phyloP scores from a whole-genome alignment of 2,329 filamentous ascomycete species.

The Fusarium humuli region DNA sequence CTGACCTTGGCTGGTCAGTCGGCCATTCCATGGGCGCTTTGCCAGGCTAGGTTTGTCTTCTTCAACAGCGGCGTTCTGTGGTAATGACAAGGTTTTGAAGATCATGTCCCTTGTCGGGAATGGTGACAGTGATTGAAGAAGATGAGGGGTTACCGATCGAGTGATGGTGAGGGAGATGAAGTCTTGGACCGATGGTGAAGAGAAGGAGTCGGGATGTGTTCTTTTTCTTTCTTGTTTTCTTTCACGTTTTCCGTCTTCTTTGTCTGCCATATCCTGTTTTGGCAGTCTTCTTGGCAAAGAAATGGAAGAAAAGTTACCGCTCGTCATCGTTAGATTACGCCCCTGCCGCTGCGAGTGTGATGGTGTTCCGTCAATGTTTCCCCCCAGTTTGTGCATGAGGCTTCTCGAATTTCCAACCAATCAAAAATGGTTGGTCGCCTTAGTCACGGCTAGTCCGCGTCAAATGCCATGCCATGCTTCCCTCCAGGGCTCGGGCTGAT shows the following conservation, averaged over 20 bases:
- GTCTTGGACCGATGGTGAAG: not conserved
- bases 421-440: conserved; percentile 26
- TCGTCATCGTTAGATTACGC: conserved; percentile 29
- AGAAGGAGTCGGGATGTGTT: not conserved
- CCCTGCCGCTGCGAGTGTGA: conserved; percentile 41
- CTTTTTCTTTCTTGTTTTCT: not conserved
- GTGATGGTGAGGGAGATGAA: not conserved
- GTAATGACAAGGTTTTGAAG: conserved; percentile 43
- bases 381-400: conserved; percentile 46
- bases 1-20: conserved; percentile 9
- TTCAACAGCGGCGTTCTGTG: conserved; percentile 21
- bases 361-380: conserved; percentile 43
- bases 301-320: conserved; percentile 3
- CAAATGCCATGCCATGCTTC: conserved; percentile 42
- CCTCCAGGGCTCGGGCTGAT: conserved; percentile 44
- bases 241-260: not conserved
- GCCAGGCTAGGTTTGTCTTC: conserved; percentile 22
- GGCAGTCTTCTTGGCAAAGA: not conserved
- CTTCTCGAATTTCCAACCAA: conserved; percentile 38
- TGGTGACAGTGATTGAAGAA: conserved; percentile 24
- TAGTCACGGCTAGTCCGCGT: conserved; percentile 38
- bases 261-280: not conserved
- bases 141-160: conserved; percentile 23
- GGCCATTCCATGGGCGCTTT: conserved; percentile 19
- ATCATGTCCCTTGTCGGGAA: conserved; percentile 42